phyloP scores from a whole-genome alignment of 2,329 filamentous ascomycete genomes.

The Botrytis aclada region DNA sequence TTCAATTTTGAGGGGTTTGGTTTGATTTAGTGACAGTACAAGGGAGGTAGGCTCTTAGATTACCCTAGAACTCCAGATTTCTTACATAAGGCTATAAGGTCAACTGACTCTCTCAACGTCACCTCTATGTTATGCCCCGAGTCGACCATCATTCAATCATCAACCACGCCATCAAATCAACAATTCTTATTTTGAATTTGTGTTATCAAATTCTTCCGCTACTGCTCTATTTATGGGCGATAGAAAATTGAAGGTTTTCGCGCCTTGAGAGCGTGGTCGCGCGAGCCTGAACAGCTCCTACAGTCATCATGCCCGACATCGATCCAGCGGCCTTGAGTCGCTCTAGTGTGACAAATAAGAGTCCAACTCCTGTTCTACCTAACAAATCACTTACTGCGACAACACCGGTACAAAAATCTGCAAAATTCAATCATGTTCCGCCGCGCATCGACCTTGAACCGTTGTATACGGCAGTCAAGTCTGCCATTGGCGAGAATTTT shows the following conservation, averaged over 20 bases:
- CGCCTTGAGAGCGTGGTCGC: conserved; percentile 31
- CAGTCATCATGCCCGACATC: conserved; percentile 60
- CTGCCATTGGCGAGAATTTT: conserved; percentile 62
- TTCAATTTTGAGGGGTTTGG: conserved; percentile 5
- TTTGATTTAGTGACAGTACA: neutral
- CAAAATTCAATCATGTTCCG: conserved; percentile 61
- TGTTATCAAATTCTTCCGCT: conserved; percentile 29
- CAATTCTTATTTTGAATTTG: conserved; percentile 29
- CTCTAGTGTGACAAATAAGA: conserved; percentile 47
- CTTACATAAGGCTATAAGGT: conserved; percentile 19
- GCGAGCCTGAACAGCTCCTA: conserved; percentile 25
- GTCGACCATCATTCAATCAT: conserved; percentile 26
- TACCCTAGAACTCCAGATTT: conserved; percentile 18
- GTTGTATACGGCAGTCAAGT: conserved; percentile 60
- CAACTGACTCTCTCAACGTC: conserved; percentile 22
- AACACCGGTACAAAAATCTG: conserved; percentile 45
- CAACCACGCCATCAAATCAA: conserved; percentile 23
- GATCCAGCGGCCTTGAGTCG: conserved; percentile 68
- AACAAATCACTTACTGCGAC: conserved; percentile 58
- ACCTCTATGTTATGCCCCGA: conserved; percentile 19
- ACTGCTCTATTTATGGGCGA: conserved; percentile 32
- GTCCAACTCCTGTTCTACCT: conserved; percentile 57
- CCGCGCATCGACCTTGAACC: conserved; percentile 66
- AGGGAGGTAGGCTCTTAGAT: neutral
- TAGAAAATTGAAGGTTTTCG: conserved; percentile 28